Evolutionary conservation across 2,329 filamentous ascomycete genomes (phyloP), one percentile per base, ranked within the genome.

Genomic region (Fusarium xyrophilum): DNA sequence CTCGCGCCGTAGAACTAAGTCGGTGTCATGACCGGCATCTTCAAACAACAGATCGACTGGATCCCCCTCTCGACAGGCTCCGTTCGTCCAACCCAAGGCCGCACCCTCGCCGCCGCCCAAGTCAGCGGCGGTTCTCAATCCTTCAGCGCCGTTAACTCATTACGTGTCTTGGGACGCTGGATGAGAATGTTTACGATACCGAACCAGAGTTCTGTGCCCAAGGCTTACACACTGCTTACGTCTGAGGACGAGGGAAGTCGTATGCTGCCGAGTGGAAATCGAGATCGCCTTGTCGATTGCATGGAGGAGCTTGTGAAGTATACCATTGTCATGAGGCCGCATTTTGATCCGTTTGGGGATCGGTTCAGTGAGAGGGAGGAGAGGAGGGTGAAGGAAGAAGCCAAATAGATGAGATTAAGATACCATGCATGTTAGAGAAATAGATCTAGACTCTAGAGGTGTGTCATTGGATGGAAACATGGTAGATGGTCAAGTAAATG

Each of bases 291-390:
- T 10, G 42, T 60, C 0, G 42, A 60, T 36, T 60, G 57, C 3
- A 60, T 60, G 55, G 57, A 60, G 7, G 57, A 60, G 30, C 14
- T 60, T 2, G 55, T 60, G 2, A 60, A 60, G n/a, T 60, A 60
- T 12, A 60, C 42, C 1, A 60, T 60, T 19, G 42, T 42, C 0
- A 60, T 60, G 57, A 60, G 42, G 1, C 55, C 57, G 2, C 57
- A 51, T 23, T 60, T 60, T 5, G 42, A 51, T 1, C 9, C 51
- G 1, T 60, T 60, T 19, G 28, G 44, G 4, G 44, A 47, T 32
- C 44, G 44, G 7, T 47, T 23, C 0, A 33, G 46, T 11, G 46
- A 48, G 44, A 48, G 46, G 46, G 46, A 25, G 12, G 28, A 48
- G 21, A 35, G 6, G 5, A 35, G 9, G 23, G 23, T 6, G 21